Evolutionary conservation across 2,329 filamentous ascomycete genomes (phyloP).

Genomic region (Zopfia rhizophila): DNA sequence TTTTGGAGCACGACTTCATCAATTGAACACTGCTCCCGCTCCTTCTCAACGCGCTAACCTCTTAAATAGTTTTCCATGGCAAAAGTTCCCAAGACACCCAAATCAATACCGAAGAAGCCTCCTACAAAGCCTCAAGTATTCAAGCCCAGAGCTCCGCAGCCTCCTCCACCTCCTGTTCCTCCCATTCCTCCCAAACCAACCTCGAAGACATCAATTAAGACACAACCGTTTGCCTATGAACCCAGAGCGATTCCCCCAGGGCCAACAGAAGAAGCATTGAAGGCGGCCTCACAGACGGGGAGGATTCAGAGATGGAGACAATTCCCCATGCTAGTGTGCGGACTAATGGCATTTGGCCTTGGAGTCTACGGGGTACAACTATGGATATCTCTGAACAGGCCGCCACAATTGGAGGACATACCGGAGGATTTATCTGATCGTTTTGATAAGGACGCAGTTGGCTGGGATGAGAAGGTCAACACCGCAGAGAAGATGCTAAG

Average conservation of each 20-base stretch:
- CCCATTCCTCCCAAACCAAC: constrained; percentile 30
- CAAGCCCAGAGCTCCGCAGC: constrained; percentile 5
- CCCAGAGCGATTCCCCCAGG: constrained; percentile 21
- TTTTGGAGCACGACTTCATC: constrained; percentile 21
- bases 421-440: constrained; percentile 56
- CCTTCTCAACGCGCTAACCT: constrained; percentile 1
- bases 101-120: constrained; percentile 23
- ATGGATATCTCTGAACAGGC: constrained; percentile 42
- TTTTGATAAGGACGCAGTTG: constrained; percentile 57
- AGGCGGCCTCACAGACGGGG: constrained; percentile 34
- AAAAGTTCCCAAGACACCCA: constrained; percentile 44
- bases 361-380: constrained; percentile 54
- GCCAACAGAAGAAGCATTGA: constrained; percentile 41
- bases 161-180: too few species aligned
- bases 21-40: constrained; percentile 28
- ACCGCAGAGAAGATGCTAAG: constrained; percentile 56
- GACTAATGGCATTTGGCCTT: constrained; percentile 49
- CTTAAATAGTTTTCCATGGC: constrained; percentile 35
- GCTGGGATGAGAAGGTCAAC: constrained; percentile 60
- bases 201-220: constrained; percentile 19
- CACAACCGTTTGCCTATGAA: constrained; percentile 22
- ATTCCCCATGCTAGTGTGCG: constrained; percentile 44
- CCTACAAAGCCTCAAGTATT: constrained; percentile 8
- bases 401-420: constrained; percentile 36
- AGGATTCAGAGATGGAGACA: constrained; percentile 43